Base-by-base conservation (phyloP, 1,284 basidiomycete species). In the Boletellus deceptivus region DNA sequence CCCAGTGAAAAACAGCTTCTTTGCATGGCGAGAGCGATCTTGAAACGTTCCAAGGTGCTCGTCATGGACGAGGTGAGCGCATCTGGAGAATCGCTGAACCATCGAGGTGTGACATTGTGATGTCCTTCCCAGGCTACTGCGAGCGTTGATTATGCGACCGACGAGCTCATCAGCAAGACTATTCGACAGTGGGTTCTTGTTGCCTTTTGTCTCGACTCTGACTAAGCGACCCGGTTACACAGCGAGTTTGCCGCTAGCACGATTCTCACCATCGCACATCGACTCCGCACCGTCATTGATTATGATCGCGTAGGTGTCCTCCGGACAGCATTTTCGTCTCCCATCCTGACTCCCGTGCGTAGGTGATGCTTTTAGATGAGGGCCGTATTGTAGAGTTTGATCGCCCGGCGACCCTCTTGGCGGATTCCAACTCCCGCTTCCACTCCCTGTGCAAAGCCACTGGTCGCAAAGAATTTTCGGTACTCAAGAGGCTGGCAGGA, bases 291-390 rank as follows among this genome's bases (percentile, higher is more conserved):
- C 2, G 80, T 86, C 36, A 84, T 86, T 55, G 82, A 86, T 59
- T 84, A 84, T 52, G 83, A 86, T 61, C 75, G 80, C 54, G 80
- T 81, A 56, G 51, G 70, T 63, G 16, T 7, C 20, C 31, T 31
- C 9, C 46, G 18, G 6, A 6, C 18, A 68, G 69, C 65, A 4
- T 27, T 37, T 33, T 9, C 10, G 29, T 20, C 44, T 44, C 13
- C 8, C 17, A 29, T 4, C 7, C 33, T 53, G 8, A 57, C 10
- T 5, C 1, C 13, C 8, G 18, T 46, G 34, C 27, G 10, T 20
- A 89, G 86, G 83, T 91, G 38, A 91, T 95, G 83, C 76, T 94
- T 36, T 80, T 94, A n/a, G 91, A 94, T 54, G 82, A 92, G 67
- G 91, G 92, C 7, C 78, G 77, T 3, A 91, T 97, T 48, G 76